Evolutionary conservation across 495 filamentous ascomycete genomes (phyloP).

Genomic region (Neurospora sp.): DNA sequence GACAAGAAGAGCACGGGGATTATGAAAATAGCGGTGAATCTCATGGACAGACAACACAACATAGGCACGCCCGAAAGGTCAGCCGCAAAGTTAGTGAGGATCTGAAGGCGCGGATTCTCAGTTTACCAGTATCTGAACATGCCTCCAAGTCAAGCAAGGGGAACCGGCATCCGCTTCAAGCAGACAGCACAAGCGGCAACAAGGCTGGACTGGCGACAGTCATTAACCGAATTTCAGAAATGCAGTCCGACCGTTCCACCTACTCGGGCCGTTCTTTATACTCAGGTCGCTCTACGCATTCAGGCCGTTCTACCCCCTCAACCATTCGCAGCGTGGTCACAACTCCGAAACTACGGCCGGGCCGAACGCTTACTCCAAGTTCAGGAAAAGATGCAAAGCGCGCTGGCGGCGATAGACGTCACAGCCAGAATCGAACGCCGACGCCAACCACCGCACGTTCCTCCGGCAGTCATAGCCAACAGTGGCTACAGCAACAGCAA

Average conservation of each 20-base stretch:
- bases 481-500: background rate
- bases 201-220: background rate
- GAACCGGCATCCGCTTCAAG: background rate
- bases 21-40: background rate
- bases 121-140: background rate
- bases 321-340: background rate
- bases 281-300: background rate
- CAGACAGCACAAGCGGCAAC: background rate
- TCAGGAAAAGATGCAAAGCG: background rate
- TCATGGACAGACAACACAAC: background rate
- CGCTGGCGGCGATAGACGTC: background rate
- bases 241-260: background rate
- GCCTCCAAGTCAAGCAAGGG: background rate
- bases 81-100: background rate
- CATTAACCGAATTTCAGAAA: background rate
- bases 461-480: background rate
- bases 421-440: background rate
- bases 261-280: background rate
- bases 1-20: background rate
- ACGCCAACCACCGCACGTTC: background rate
- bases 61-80: background rate
- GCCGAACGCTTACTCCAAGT: background rate
- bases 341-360: background rate
- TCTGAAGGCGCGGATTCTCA: background rate
- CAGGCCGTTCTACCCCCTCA: background rate